Evolutionary conservation across 2,329 filamentous ascomycete species (phyloP).

Genomic region (Pseudohalonectria lignicola): DNA sequence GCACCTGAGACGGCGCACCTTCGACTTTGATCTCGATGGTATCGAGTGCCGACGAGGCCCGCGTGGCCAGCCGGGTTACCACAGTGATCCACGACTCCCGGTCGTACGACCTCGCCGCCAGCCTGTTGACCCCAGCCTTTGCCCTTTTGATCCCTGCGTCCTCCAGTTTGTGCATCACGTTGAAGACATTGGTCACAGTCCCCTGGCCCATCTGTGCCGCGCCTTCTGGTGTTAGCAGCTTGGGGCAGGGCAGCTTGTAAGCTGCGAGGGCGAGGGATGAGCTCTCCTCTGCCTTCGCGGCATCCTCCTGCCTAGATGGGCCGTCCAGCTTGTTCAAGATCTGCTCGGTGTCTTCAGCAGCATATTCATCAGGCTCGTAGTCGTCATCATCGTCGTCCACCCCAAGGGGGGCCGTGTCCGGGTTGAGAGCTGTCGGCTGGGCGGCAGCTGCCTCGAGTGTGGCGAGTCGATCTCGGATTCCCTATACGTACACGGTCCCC

Average conservation of each 20-base stretch:
- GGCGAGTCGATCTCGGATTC: constrained; percentile 38
- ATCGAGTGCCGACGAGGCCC: constrained; percentile 62
- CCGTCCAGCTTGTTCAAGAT: constrained; percentile 68
- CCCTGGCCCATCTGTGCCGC: constrained; percentile 64
- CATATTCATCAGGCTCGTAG: constrained; percentile 80
- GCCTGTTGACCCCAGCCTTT: constrained; percentile 66
- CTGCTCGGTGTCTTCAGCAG: constrained; percentile 67
- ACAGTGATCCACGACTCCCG: constrained; percentile 87
- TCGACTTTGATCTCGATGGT: constrained; percentile 42
- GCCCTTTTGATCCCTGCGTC: constrained; percentile 49
- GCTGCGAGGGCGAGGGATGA: constrained; percentile 57
- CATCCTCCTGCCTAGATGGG: constrained; percentile 43
- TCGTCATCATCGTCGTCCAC: constrained; percentile 70
- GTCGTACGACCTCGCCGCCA: constrained; percentile 77
- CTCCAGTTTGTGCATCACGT: constrained; percentile 64
- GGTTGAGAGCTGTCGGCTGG: constrained; percentile 36
- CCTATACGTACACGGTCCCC: constrained; percentile 23
- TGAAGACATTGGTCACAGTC: constrained; percentile 67
- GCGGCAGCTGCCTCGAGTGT: constrained; percentile 27
- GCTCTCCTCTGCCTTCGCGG: constrained; percentile 30
- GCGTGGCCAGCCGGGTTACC: constrained; percentile 73
- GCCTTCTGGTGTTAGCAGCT: constrained; percentile 59
- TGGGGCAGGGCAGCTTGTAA: constrained; percentile 71
- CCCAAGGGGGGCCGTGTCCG: constrained; percentile 48
- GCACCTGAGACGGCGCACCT: neutral